Conservation (phyloP, 495 filamentous ascomycete species). For the Daldinia caldariorum region DNA sequence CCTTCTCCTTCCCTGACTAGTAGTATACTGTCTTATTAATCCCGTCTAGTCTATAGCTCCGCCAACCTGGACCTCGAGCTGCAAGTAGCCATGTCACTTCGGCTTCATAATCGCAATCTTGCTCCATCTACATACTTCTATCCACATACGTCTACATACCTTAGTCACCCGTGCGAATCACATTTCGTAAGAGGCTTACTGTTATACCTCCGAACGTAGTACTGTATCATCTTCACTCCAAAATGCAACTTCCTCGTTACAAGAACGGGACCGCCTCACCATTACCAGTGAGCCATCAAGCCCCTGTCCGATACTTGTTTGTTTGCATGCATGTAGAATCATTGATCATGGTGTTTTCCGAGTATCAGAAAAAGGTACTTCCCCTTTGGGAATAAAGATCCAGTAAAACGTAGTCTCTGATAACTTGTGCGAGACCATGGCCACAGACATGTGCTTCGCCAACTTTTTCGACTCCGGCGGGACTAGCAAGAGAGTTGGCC, state of each 20-base stretch:
- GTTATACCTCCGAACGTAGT: constrained; percentile 25
- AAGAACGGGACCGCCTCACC: constrained; percentile 16
- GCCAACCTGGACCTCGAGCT: constrained; percentile 21
- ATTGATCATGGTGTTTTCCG: constrained; percentile 17
- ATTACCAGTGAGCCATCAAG: constrained; percentile 8
- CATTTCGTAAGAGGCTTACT: constrained; percentile 7
- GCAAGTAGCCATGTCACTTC: constrained; percentile 32
- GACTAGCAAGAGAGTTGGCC: neutral
- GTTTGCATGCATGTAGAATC: constrained; percentile 22
- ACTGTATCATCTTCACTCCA: constrained; percentile 27
- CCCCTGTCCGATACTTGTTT: constrained; percentile 13
- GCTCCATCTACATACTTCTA: neutral
- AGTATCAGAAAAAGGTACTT: too few relatives aligned
- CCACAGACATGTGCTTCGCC: constrained; percentile 31
- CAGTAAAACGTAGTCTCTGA: constrained; percentile 2
- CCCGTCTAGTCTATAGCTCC: constrained; percentile 26
- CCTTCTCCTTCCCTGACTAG: constrained; percentile 29
- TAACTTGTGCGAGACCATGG: neutral
- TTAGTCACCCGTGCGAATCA: constrained; percentile 24
- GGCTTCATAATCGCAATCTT: constrained; percentile 10
- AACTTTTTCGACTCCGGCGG: constrained; percentile 20
- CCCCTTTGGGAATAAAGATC: constrained; percentile 36
- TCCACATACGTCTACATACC: constrained; percentile 11
- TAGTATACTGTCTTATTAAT: constrained; percentile 11
- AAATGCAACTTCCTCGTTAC: constrained; percentile 30